phyloP scores from a whole-genome alignment of 768 basidiomycete species.

The Infundibulicybe gibba region DNA sequence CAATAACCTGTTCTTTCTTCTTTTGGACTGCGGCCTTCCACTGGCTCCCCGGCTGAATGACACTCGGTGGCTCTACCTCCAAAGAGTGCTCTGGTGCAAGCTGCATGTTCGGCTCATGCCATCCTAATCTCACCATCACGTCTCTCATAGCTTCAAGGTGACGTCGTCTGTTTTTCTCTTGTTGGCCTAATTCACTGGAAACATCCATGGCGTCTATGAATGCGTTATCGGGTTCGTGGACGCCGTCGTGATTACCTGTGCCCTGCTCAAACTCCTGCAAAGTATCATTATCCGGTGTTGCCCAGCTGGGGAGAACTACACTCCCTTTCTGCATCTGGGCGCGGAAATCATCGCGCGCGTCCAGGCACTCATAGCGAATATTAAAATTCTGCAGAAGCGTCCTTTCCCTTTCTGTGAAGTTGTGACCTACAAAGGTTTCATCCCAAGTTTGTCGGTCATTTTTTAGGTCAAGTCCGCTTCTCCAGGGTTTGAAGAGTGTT shows the following conservation, averaged over 20 bases:
- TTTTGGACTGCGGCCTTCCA: not conserved
- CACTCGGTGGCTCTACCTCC: not conserved
- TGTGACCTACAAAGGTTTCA: slow-evolving; percentile 8
- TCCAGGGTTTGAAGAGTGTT: slow-evolving; percentile 21
- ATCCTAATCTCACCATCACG: not conserved
- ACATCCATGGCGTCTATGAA: not conserved
- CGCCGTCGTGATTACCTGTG: not conserved
- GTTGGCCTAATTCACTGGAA: not conserved
- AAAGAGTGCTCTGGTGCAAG: not conserved
- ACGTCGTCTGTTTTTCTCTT: not conserved
- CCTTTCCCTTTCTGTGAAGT: slow-evolving; percentile 8
- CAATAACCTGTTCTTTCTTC: not conserved
- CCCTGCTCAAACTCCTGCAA: not conserved
- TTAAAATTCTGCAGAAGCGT: slow-evolving; percentile 19
- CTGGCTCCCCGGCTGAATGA: not conserved
- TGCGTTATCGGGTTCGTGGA: not conserved
- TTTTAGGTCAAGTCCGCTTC: slow-evolving; percentile 15
- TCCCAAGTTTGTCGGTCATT: slow-evolving; percentile 11
- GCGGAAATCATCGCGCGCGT: slow-evolving; percentile 24
- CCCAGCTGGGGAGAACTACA: not conserved
- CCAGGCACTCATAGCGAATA: slow-evolving; percentile 22
- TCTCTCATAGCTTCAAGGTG: not conserved
- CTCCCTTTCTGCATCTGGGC: slow-evolving; percentile 9
- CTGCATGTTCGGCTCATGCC: not conserved
- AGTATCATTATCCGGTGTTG: not conserved